Evolutionary conservation across 305 asterid species (phyloP), one percentile per base, ranked within the genome.

Genomic region (Fraxinus dipetala): DNA sequence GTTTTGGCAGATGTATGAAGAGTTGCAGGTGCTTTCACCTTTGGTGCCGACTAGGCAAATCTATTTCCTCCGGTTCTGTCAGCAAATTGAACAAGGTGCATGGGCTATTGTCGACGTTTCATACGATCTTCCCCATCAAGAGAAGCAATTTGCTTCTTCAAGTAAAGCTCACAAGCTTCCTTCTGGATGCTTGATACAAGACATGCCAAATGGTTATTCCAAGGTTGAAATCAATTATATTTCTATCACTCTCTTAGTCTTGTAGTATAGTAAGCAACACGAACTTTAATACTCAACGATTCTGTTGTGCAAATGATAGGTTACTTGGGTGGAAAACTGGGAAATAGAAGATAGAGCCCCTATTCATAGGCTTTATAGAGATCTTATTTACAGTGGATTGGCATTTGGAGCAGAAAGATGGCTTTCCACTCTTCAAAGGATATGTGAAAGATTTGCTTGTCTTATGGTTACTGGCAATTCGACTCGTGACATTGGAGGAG

Each of bases 171-270:
- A 85, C 34, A 87, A 84, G 85, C 95, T 93, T 70, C 99, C 98
- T 81, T 96, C 99, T 5, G 99, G 99, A 31, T 96, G 99, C 83
- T 82, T 95, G 85, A 92, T 96, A 7, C 97, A 93, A 87, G 98
- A 96, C 82, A 90, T 96, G 97, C 97, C 99, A 72, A 94, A 96
- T 89, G 99, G 99, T 61, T 93, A 93, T 88, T 94, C 99, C 22
- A 94, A 93, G 97, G 99, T 95, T 75, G 82, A 83, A 4, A 18
- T 51, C 26, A 1, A 2, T 35, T n/a, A 4, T 9, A 8, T 76
- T 5, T 82, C 11, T 14, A 14, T 22, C 26, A 13, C 14, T 28
- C 18, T 4, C 8, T 26, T 67, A 67, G 74, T 67, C 1, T 40
- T 14, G 0, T 72, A 34, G 5, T 79, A 24, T 63, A 13, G 76